Percentiles rank a stretch among this genome's conserved stretches.
Evolutionary conservation across 2,329 filamentous ascomycete species (phyloP).

Genomic region (Botrytis fabae): DNA sequence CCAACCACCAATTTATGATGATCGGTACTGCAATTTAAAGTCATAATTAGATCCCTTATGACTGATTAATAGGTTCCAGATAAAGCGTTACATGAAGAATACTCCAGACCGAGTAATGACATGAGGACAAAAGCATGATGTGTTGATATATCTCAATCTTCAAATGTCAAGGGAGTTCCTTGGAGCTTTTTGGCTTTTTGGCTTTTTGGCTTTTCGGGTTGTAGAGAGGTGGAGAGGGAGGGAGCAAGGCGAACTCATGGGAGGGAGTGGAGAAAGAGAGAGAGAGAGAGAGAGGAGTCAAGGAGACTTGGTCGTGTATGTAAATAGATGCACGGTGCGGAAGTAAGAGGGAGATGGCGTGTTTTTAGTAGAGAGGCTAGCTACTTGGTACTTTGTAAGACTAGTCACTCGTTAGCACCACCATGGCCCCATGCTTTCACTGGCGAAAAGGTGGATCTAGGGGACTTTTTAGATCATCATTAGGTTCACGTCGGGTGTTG

Average conservation of each 20-base stretch:
- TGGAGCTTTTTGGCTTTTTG: background rate
- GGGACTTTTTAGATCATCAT: background rate
- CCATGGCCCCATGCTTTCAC: background rate
- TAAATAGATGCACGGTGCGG: background rate
- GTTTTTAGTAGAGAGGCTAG: background rate
- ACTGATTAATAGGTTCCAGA: background rate
- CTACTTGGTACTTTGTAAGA: background rate
- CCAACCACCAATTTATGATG: background rate
- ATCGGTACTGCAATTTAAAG: conserved; percentile 10
- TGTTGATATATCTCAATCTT: background rate
- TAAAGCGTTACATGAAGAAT: background rate
- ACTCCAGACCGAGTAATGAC: background rate
- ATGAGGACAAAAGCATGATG: background rate
- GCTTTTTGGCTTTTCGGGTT: too few relatives aligned
- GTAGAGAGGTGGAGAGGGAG: too few relatives aligned
- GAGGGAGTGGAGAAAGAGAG: background rate
- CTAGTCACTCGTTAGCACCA: background rate
- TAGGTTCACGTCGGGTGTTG: background rate
- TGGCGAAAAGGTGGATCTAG: background rate
- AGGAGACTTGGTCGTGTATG: background rate
- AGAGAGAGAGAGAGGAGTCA: background rate
- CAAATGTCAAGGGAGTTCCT: background rate
- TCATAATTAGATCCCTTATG: background rate
- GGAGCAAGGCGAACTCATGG: too few relatives aligned
- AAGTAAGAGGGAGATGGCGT: background rate